phyloP scores from a whole-genome alignment of 2,329 filamentous ascomycete species.

The Arthrobotrys sinensis region DNA sequence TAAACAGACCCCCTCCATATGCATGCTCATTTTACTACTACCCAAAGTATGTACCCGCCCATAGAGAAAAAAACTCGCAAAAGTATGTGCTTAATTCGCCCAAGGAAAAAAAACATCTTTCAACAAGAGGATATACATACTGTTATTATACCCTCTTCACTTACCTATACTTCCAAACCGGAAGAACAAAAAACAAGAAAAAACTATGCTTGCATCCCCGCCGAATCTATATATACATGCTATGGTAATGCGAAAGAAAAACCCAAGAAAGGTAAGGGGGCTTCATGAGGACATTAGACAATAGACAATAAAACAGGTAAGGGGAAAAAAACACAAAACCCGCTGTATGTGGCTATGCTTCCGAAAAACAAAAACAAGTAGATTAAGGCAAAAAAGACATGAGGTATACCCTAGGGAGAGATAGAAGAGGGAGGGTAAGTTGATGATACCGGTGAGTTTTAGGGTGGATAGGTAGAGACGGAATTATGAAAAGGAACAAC shows the following conservation, averaged over 20 bases:
- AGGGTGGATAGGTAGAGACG: background rate
- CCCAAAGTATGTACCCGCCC: slow-evolving; percentile 14
- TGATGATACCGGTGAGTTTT: background rate
- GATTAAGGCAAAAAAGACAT: slow-evolving; percentile 5
- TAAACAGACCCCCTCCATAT: too few relatives aligned
- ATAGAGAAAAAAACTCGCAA: too few relatives aligned
- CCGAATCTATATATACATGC: slow-evolving; percentile 45
- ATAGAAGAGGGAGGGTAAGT: background rate
- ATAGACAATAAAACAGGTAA: slow-evolving; percentile 35
- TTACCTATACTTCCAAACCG: too few relatives aligned
- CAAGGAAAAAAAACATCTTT: background rate
- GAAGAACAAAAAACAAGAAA: too few relatives aligned
- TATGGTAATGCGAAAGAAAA: slow-evolving; percentile 2
- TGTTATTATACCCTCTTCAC: too few relatives aligned
- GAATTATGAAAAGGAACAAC: slow-evolving; percentile 15
- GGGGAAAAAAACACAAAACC: slow-evolving; percentile 11
- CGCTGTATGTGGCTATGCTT: slow-evolving; percentile 43
- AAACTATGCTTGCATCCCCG: background rate
- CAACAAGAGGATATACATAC: too few relatives aligned
- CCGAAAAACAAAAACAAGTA: slow-evolving; percentile 3
- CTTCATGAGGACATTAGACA: slow-evolving; percentile 49
- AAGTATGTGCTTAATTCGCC: background rate
- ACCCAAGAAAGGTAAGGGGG: background rate
- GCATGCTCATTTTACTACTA: background rate
- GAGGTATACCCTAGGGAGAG: background rate